These are phyloP conservation scores for Amaranthus tricolor DNA, from an alignment of 179 eudicot genomes.

Conservation along the genomic window DNA sequence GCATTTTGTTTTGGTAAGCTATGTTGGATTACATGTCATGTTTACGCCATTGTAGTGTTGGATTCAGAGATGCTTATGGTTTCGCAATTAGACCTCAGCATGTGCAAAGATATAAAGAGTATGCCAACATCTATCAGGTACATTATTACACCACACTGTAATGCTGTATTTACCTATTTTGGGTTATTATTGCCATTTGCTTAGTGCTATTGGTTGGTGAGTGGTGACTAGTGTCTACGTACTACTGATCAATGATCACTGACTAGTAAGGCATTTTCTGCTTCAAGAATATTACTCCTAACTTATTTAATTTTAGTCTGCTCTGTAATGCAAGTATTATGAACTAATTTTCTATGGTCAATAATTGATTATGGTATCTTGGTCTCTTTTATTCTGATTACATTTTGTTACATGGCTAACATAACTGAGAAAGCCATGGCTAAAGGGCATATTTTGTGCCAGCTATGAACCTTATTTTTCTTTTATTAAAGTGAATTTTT, in stretches of 20 bases:
- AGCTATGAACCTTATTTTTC: too few species aligned
- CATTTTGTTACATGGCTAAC: background rate
- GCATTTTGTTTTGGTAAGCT: background rate
- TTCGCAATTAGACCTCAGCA: slow-evolving; percentile 98
- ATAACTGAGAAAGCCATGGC: background rate
- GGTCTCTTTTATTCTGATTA: background rate
- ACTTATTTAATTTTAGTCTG: too few species aligned
- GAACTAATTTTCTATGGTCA: too few species aligned
- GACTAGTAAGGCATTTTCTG: too few species aligned
- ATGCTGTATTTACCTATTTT: background rate
- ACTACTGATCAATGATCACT: too few species aligned
- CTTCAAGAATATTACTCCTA: too few species aligned
- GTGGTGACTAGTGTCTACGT: background rate
- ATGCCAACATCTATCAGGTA: slow-evolving; percentile 92
- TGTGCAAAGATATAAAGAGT: slow-evolving; percentile 90
- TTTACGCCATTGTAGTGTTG: background rate
- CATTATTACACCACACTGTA: background rate
- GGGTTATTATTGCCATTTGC: background rate
- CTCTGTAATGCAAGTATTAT: too few species aligned
- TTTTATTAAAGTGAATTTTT: background rate
- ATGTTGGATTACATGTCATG: slow-evolving; percentile 1
- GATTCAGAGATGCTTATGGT: slow-evolving; percentile 95
- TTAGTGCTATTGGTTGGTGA: background rate
- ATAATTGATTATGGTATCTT: too few species aligned
- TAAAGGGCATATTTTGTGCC: too few species aligned